phyloP scores from a whole-genome alignment of 2,329 filamentous ascomycete species.

The Hymenoscyphus infarciens region DNA sequence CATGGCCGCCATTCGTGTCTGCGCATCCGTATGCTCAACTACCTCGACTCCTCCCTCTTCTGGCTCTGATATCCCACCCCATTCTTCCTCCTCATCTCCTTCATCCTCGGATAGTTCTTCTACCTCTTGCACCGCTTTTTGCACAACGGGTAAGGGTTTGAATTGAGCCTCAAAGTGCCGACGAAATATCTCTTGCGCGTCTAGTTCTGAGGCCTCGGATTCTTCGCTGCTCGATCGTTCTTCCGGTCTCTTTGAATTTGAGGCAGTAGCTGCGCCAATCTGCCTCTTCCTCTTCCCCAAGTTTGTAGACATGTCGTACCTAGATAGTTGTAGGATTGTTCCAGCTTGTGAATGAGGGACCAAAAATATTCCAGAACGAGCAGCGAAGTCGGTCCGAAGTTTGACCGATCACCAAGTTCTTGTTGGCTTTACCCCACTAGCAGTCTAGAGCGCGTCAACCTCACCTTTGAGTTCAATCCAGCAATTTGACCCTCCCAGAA shows the following conservation, averaged over 20 bases:
- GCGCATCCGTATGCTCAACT: constrained; percentile 40
- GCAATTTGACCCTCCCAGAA: constrained; percentile 5
- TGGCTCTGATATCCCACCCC: constrained; percentile 60
- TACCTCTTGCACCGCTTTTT: constrained; percentile 20
- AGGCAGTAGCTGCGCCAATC: constrained; percentile 27
- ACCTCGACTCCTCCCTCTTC: constrained; percentile 42
- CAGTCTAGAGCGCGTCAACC: neutral
- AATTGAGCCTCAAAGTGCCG: constrained; percentile 88
- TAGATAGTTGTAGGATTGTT: neutral
- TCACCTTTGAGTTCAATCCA: too few species aligned
- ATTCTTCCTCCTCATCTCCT: constrained; percentile 47
- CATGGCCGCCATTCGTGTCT: constrained; percentile 40
- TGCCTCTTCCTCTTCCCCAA: constrained; percentile 48
- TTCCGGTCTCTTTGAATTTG: constrained; percentile 21
- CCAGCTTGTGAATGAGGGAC: constrained; percentile 10
- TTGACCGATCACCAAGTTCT: constrained; percentile 1
- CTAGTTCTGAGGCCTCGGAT: constrained; percentile 38
- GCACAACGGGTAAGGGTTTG: constrained; percentile 57
- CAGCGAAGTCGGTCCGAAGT: constrained; percentile 14
- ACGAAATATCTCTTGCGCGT: constrained; percentile 72
- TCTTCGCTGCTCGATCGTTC: constrained; percentile 20
- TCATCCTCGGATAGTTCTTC: constrained; percentile 32
- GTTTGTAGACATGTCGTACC: constrained; percentile 34
- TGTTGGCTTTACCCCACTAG: too few species aligned
- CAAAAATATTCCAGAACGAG: constrained; percentile 14